Base-by-base conservation (phyloP, 1,139 yeast species). In the Hansenula sp. region DNA sequence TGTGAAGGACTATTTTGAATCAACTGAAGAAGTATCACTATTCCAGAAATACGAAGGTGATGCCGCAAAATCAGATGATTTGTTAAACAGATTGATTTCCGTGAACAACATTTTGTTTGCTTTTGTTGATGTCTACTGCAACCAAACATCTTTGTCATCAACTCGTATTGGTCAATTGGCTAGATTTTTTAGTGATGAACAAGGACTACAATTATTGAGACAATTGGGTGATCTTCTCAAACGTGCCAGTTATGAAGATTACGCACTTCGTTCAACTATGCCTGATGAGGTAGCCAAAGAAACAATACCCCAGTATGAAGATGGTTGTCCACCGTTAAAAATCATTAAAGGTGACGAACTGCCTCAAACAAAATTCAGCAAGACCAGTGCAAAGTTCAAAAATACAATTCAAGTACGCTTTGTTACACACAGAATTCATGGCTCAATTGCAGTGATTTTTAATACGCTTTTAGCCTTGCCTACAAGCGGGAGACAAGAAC, bases 341-440 rank as follows among this genome's bases (percentile, higher is more conserved):
- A 60, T 65, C n/a, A 54, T 57, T 38, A 53, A 55, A 3, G 35
- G 35, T 17, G 25, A 33, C 41, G 43, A 4, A 55, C 54, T 16
- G 32, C 41, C 33, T 49, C 62, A 32, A 52, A 60, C 38, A 63
- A 59, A n/a, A 52, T 57, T 20, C 62, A 62, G 39, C 61, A 57
- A 40, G 71, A 69, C 28, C 5, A 69, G 73, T 34, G 75, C 82
- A 1, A 73, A 75, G 45, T 78, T 68, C 60, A 83, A 82, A 50
- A 84, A 83, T 50, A 62, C 82, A 0, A 60, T 76, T 2, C 79
- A 80, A 47, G 56, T 80, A 18, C 69, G 88, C 41, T 68, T 68
- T 43, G 64, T 79, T 32, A 60, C 69, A 35, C 69, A 73, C 42
- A 69, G 75, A 36, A 60, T 78, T 25, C 82, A 76, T 45, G 70